Conservation (phyloP, 345 rosid species). For the Gossypium mustelinum region DNA sequence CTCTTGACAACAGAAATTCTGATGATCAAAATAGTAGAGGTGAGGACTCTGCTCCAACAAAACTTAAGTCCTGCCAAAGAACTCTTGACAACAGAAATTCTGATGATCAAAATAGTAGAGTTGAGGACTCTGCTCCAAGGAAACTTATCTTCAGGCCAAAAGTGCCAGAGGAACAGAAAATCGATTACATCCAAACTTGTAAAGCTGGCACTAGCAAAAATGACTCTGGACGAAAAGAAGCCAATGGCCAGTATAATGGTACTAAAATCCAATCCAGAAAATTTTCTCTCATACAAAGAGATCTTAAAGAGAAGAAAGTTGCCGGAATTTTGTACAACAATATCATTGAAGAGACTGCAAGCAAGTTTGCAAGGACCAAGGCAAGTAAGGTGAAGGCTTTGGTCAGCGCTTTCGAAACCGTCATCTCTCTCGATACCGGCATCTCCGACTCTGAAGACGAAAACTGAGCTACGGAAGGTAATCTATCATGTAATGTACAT, state of each 20-base stretch:
- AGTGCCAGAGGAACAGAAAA: conserved; percentile 29
- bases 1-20: conserved; percentile 21
- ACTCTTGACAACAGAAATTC: conserved; percentile 29
- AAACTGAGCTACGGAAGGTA: not conserved
- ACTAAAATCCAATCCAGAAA: conserved; percentile 28
- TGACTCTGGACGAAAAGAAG: conserved; percentile 24
- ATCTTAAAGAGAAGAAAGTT: conserved; percentile 42
- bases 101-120: conserved; percentile 20
- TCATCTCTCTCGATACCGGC: conserved; percentile 59
- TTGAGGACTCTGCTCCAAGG: conserved; percentile 33
- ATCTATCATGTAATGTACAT: not conserved
- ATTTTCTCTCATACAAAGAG: conserved; percentile 47
- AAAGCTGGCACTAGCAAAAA: conserved; percentile 15
- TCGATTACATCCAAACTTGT: conserved; percentile 17
- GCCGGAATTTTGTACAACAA: conserved; percentile 47
- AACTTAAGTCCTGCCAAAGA: conserved; percentile 50
- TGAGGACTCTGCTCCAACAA: conserved; percentile 34
- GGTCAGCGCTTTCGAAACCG: conserved; percentile 84
- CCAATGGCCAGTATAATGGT: conserved; percentile 4
- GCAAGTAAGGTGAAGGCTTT: conserved; percentile 81
- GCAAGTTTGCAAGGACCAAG: conserved; percentile 52
- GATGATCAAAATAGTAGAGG: conserved; percentile 10
- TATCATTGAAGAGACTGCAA: conserved; percentile 78
- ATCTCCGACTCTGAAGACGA: conserved; percentile 27
- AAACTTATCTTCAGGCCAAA: conserved; percentile 51